Base-by-base conservation (phyloP, 768 basidiomycete species). In the Cystofilobasidium ferigula region DNA sequence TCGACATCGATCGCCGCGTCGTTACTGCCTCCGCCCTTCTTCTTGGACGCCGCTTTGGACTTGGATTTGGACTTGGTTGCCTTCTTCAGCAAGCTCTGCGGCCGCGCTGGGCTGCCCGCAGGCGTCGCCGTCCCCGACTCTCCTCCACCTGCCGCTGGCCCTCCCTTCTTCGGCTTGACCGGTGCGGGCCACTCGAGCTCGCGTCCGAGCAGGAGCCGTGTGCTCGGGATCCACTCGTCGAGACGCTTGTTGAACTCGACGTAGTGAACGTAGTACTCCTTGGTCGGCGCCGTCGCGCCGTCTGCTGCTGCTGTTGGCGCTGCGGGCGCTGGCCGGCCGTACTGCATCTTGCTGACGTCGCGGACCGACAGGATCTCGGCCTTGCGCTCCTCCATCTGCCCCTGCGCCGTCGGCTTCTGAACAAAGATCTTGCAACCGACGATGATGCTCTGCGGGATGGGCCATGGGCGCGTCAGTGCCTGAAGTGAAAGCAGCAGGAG, bases 241-340 rank as follows among this genome's bases (percentile, higher is more conserved):
- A 98, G 80, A 69, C 95, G 92, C 76, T 99, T 99, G 80, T 99
- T 99, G 82, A 97, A 98, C 70, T 89, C 85, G 71, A 97, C 91
- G 86, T 94, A 99, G 73, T 99, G 95, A 24, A 98, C 90, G 73
- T 98, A 99, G 80, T 85, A 98, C 76, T 98, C 93, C 71, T 87
- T 85, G 72, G 86, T 86, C 12, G 83, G 82, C 45, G 81, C 80
- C 51, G 82, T 80, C 58, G 81, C 80, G 69, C 80, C 79, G 45
- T 78, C 77, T 67, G 77, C 72, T 2, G 66, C 77, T 67, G 77
- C 72, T 2, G 66, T 32, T 34, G 53, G 22, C 1, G 75, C 62
- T 45, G 70, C 64, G 8, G 72, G 71, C 64, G 69, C 53, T 38
- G 63, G 53, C 20, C 36, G 61, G 83, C 85, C 63, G 80, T 47